Evolutionary conservation across 306 rosid species (phyloP), one percentile per base, ranked within the genome.

Genomic region (Castanospermum australe): DNA sequence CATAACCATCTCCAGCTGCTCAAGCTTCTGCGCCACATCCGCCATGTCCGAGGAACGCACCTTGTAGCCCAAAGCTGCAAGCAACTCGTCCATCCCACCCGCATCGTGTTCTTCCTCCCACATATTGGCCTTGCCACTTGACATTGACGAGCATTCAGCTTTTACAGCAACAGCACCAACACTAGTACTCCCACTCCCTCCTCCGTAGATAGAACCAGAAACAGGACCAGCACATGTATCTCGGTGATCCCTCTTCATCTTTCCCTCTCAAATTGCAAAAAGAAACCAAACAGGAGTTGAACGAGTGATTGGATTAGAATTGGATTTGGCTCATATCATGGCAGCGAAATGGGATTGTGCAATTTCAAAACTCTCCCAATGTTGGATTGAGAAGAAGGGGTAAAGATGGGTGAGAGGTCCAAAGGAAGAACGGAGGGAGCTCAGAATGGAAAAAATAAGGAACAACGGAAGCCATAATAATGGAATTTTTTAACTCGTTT

Each of bases 1-100:
- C 94, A 94, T 87, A 6, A 73, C 89, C 98, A 92, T 90, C 67
- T 92, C 96, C 2, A 94, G 85, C 70, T 89, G 93, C 75, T 94
- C 94, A 1, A 94, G 89, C 81, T 89, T 92, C 79, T 86, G 89
- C 0, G 98, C 98, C 15, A 94, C 94, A 21, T 87, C 90, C 0
- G 88, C 92, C 97, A 94, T 90, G 87, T 94, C 96, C 0, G 92
- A 84, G 0, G 88, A 50, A 64, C 89, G 87, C 2, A 94, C 97
- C 79, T 87, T 92, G 89, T 90, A 94, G 0, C 98, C 98, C 76
- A 94, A 33, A 45, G 87, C 89, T 8, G 90, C 98, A 0, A 94
- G 87, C 4, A 67, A 38, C 83, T 90, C 90, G 56, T 94, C 98
- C 86, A 88, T 78, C 22, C 84, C 93, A 0, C 85, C 77, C 10